phyloP scores from a whole-genome alignment of 306 rosid species.

The Dryas alaskensis region DNA sequence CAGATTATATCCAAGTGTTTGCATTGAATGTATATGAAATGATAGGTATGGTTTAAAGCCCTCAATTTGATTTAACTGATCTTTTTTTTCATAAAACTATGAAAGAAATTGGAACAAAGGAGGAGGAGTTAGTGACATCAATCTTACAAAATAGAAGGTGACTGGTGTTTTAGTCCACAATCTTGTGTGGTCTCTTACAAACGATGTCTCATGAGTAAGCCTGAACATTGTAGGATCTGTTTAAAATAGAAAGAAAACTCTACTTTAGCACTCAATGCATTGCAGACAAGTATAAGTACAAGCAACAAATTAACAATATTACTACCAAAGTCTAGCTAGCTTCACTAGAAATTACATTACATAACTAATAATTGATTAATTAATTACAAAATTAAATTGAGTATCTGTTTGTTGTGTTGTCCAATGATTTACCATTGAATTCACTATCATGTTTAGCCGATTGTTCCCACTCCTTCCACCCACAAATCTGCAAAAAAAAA shows the following conservation, averaged over 20 bases:
- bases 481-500: too few species aligned
- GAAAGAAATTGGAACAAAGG: background rate
- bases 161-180: slow-evolving; percentile 70
- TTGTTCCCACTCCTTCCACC: too few species aligned
- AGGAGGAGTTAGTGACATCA: background rate
- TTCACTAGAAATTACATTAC: too few species aligned
- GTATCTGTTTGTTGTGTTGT: too few species aligned
- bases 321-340: background rate
- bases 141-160: slow-evolving; percentile 77
- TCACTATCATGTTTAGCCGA: too few species aligned
- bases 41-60: too few species aligned
- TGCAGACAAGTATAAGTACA: background rate
- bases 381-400: too few species aligned
- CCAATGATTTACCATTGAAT: too few species aligned
- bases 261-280: background rate
- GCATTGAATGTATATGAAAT: too few species aligned
- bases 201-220: slow-evolving; percentile 87
- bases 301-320: background rate
- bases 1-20: too few species aligned
- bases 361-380: too few species aligned
- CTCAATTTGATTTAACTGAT: too few species aligned
- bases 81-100: background rate
- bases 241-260: background rate
- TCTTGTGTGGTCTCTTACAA: slow-evolving; percentile 73
- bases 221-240: slow-evolving; percentile 87